These are phyloP conservation scores for Suillus sp. DNA, from an alignment of 768 basidiomycete genomes.

Conservation along the genomic window DNA sequence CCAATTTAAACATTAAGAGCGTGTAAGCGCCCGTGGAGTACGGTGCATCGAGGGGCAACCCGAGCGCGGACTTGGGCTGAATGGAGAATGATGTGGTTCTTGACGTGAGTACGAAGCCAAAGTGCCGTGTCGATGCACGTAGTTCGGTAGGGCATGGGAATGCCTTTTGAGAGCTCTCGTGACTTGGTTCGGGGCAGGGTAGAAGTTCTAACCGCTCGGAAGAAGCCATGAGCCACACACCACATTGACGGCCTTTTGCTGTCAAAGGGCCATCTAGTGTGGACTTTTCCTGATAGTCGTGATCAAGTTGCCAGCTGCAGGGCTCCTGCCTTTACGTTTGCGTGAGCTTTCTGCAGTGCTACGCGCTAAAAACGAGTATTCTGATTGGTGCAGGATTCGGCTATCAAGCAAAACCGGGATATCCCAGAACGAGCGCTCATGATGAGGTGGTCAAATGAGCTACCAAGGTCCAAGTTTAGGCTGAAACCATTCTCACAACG, in stretches of 20 bases:
- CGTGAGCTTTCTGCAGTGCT: background rate
- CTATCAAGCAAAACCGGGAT: background rate
- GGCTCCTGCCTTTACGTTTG: background rate
- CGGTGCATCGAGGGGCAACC: background rate
- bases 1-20: background rate
- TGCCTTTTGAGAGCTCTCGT: background rate
- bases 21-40: slow-evolving; percentile 1
- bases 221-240: slow-evolving; percentile 10
- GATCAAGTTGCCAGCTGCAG: slow-evolving; percentile 7
- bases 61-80: background rate
- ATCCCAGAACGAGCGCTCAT: background rate
- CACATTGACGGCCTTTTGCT: slow-evolving; percentile 16
- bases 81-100: background rate
- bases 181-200: slow-evolving; percentile 9
- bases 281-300: slow-evolving; percentile 10
- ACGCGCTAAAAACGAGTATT: background rate
- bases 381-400: slow-evolving; percentile 3
- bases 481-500: slow-evolving; percentile 14
- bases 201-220: slow-evolving; percentile 8
- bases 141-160: slow-evolving; percentile 8
- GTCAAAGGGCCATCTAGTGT: slow-evolving; percentile 15
- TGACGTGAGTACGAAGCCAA: slow-evolving; percentile 8
- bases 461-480: background rate
- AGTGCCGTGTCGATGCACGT: slow-evolving; percentile 3
- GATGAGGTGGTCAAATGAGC: slow-evolving; percentile 6